phyloP scores from a whole-genome alignment of 2,329 filamentous ascomycete genomes.

The Fulvia fulva region DNA sequence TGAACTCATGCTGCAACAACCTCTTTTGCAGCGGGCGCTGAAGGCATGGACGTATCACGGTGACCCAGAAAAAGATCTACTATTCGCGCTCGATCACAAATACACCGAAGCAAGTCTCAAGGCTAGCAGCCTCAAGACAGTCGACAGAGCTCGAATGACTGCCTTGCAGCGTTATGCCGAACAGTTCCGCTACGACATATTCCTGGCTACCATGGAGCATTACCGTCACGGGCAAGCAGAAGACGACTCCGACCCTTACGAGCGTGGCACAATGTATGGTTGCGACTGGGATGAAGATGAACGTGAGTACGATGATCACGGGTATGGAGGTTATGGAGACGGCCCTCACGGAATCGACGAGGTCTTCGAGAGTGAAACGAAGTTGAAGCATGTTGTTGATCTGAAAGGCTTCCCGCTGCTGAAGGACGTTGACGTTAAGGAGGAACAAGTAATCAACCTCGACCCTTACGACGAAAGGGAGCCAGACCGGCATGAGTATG shows the following conservation, averaged over 20 bases:
- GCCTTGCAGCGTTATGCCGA: slow-evolving; percentile 11
- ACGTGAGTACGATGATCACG: slow-evolving; percentile 10
- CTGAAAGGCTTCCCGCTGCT: slow-evolving; percentile 10
- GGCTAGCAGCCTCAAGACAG: slow-evolving; percentile 23
- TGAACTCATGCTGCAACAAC: neutral
- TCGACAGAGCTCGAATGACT: slow-evolving; percentile 12
- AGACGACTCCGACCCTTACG: neutral
- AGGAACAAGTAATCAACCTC: slow-evolving; percentile 19
- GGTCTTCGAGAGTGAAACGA: slow-evolving; percentile 5
- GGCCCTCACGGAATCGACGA: slow-evolving; percentile 13
- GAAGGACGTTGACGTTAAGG: slow-evolving; percentile 11
- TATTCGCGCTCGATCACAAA: slow-evolving; percentile 25
- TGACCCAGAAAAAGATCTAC: slow-evolving; percentile 15
- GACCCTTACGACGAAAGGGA: slow-evolving; percentile 22
- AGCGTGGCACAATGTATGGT: neutral
- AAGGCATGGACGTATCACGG: neutral
- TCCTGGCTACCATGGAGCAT: slow-evolving; percentile 12
- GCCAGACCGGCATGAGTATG: slow-evolving; percentile 30
- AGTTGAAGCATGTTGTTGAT: slow-evolving; percentile 17
- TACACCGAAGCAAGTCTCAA: slow-evolving; percentile 27
- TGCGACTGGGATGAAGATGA: slow-evolving; percentile 6
- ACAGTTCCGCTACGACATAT: slow-evolving; percentile 18
- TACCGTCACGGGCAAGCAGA: neutral
- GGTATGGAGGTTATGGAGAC: no score
- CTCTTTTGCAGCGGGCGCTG: neutral